Percentiles rank a stretch among this genome's conserved stretches.
These are phyloP conservation scores for Taphrina wiesneri DNA, from an alignment of 1,139 yeast genomes.

Conservation along the genomic window DNA sequence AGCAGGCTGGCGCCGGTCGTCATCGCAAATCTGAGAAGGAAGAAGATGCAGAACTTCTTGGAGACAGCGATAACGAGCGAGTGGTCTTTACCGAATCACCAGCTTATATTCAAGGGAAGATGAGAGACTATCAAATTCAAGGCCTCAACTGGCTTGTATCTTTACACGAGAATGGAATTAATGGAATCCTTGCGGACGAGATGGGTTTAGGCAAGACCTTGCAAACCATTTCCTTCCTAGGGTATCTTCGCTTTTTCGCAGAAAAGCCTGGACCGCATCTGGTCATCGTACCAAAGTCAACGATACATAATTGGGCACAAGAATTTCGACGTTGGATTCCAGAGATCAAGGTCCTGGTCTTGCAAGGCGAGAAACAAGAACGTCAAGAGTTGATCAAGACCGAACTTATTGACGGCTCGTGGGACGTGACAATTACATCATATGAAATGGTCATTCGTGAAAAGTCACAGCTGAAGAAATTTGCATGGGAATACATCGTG, in stretches of 20 bases:
- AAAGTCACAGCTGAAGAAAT: slow-evolving; percentile 72
- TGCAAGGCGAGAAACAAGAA: slow-evolving; percentile 84
- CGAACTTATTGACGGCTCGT: slow-evolving; percentile 66
- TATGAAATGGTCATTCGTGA: slow-evolving; percentile 92
- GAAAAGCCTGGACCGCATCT: slow-evolving; percentile 87
- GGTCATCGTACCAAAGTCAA: slow-evolving; percentile 90
- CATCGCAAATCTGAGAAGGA: slow-evolving; percentile 56
- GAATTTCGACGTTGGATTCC: slow-evolving; percentile 96
- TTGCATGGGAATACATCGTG: slow-evolving; percentile 90
- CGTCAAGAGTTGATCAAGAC: slow-evolving; percentile 63
- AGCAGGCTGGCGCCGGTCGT: slow-evolving; percentile 43
- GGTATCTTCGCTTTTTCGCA: slow-evolving; percentile 75
- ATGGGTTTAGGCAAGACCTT: slow-evolving; percentile 99
- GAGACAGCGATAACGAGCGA: slow-evolving; percentile 55
- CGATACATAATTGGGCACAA: slow-evolving; percentile 92
- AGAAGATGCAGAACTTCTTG: slow-evolving; percentile 86
- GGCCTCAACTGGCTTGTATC: slow-evolving; percentile 98
- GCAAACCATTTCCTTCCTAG: slow-evolving; percentile 89
- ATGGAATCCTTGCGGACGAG: slow-evolving; percentile 96
- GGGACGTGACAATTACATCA: slow-evolving; percentile 86
- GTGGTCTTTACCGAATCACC: slow-evolving; percentile 82
- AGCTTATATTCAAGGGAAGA: slow-evolving; percentile 68
- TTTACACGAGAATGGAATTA: slow-evolving; percentile 94
- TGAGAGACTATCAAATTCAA: slow-evolving; percentile 92
- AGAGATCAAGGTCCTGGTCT: slow-evolving; percentile 79